Base-by-base conservation (phyloP, 2,329 filamentous ascomycete genomes). In the Alternaria triticimaculans region DNA sequence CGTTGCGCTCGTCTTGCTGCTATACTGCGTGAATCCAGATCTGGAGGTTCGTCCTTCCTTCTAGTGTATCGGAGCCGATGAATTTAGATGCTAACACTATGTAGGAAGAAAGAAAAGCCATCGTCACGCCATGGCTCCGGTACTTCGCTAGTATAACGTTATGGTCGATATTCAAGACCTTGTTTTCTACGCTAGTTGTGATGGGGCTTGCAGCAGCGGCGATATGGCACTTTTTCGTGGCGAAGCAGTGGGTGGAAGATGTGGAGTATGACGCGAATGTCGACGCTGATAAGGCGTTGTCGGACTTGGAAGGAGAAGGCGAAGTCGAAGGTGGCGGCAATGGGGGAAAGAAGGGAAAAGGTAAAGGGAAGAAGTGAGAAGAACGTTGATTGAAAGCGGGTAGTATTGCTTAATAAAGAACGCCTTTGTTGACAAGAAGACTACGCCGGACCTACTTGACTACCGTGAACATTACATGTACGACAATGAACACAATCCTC, bases 21-120 rank as follows among this genome's bases (percentile, higher is more conserved):
- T 86, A 5, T 78, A 84, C 45, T 80, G 77, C n/a, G 72, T 85
- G 30, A 85, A 84, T 70, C 84, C 84, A 1, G 84, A 85, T 65
- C 66, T 86, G 18, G 81, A 82, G 53, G 70, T 78, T 65, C 10
- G 64, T 50, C 30, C 30, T 51, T 14, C 7, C 18, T 21, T 21
- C 9, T 4, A 14, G 6, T 2, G 21, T 21, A 41, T 18, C 37
- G 12, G 20, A 21, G 18, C 11, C 11, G 18, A 44, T 44, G 43
- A 10, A 0, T 6, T 46, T 28, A 5, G 18, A 21, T 45, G 4
- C 28, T 23, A 18, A 15, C n/a, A 30, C 10, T 10, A 43, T 10
- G 20, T 10, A 72, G 70, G 55, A 71, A 12, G 84, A 86, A 65
- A 66, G 83, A 7, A 62, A 73, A 51, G 61, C 66, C 0, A 62